Evolutionary conservation across 257 asterid genomes (phyloP).

Genomic region (Mitragyna speciosa): DNA sequence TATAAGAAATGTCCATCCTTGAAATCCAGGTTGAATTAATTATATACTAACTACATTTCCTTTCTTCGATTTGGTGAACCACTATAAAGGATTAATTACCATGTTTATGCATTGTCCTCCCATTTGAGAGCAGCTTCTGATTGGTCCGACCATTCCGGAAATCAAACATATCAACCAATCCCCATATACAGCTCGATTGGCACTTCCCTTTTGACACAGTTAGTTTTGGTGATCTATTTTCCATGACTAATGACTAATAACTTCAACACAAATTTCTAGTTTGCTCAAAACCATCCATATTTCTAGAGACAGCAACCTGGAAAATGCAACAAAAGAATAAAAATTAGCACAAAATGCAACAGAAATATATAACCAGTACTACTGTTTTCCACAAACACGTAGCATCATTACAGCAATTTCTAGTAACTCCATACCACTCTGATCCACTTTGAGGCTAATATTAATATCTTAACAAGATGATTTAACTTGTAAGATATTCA

Average conservation of each 20-base stretch:
- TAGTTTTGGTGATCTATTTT: slow-evolving; percentile 43
- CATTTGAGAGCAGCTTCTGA: slow-evolving; percentile 44
- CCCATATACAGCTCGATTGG: slow-evolving; percentile 54
- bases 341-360: not conserved
- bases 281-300: not conserved
- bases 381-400: not conserved
- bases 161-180: slow-evolving; percentile 48
- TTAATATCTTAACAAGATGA: not conserved
- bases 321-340: not conserved
- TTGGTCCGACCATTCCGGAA: slow-evolving; percentile 36
- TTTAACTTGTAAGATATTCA: slow-evolving; percentile 13
- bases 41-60: not conserved
- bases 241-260: slow-evolving; percentile 33
- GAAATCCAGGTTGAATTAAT: too few species aligned
- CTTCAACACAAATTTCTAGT: slow-evolving; percentile 16
- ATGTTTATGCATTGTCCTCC: slow-evolving; percentile 31
- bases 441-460: not conserved
- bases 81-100: slow-evolving; percentile 23
- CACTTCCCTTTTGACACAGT: slow-evolving; percentile 29
- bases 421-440: not conserved
- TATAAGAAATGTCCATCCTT: not conserved
- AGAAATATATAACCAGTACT: not conserved
- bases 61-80: not conserved
- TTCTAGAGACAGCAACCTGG: slow-evolving; percentile 11
- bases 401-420: not conserved